Evolutionary conservation across 148 eudicot genomes (phyloP), one percentile per base, ranked within the genome.

Genomic region (Agrostemma githago): DNA sequence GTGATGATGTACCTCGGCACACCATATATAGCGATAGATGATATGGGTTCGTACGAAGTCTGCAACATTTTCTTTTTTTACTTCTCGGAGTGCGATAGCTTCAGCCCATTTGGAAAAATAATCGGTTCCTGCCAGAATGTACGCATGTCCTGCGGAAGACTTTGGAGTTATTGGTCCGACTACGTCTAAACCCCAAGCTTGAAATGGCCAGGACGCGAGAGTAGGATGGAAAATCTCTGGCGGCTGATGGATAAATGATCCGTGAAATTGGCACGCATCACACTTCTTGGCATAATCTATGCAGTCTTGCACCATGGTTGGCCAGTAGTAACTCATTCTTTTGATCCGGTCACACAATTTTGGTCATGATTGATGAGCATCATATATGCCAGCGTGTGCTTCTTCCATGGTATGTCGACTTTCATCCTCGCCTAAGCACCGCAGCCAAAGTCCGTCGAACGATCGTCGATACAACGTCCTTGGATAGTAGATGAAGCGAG

Each of bases 151-250:
- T 11, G 21, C 20, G 5, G 51, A 66, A 5, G 69, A 66, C 69
- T 66, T 66, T 34, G 43, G 15, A 0, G 69, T 34, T 8, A 66
- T 66, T 8, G 69, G 69, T 2, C 69, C 69, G 2, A 66, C 69
- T 5, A 38, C 40, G 39, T 66, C 69, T 11, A 66, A 8, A 9
- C 48, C 69, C 69, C 69, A 66, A 11, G 69, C 48, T 66, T 66
- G 10, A 66, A 66, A 66, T 6, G 69, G 69, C 48, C 21, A 66
- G 5, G 48, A 66, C 3, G 46, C n/a, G 3, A 40, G 5, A 10
- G 69, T 66, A 40, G 48, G 19, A 66, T 39, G 43, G 1, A 66
- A 5, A 2, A 6, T 6, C 41, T 63, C 16, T 10, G 43, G 39
- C 11, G 43, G 67, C 34, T 26, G 39, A 38, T 66, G 43, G 8